phyloP scores from a whole-genome alignment of 495 filamentous ascomycete species.

The Aspergillus asperescens region DNA sequence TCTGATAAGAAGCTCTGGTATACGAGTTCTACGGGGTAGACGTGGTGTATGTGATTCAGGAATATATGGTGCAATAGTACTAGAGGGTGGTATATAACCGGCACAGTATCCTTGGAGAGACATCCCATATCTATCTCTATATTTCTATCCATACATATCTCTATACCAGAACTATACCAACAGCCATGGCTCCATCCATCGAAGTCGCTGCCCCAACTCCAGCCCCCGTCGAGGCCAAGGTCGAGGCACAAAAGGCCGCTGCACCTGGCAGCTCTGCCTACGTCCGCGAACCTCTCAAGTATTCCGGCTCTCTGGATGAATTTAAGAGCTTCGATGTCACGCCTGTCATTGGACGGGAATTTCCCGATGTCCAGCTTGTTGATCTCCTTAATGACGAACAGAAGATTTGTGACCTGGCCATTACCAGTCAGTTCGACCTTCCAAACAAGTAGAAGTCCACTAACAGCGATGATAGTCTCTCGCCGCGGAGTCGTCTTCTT shows the following conservation, averaged over 20 bases:
- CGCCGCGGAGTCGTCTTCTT: constrained; percentile 6
- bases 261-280: not conserved
- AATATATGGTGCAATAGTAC: not conserved
- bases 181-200: constrained; percentile 1
- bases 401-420: constrained; percentile 4
- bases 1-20: not conserved
- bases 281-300: constrained; percentile 18
- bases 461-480: not conserved
- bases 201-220: not conserved
- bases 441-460: not conserved
- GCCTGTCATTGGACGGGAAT: constrained; percentile 53
- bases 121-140: not conserved
- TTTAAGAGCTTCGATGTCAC: constrained; percentile 21
- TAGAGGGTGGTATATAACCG: not conserved
- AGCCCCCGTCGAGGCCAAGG: not conserved
- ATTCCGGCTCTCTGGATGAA: constrained; percentile 35
- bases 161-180: not conserved
- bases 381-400: not conserved
- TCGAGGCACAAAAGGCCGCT: not conserved
- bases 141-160: not conserved
- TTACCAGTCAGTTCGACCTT: not conserved
- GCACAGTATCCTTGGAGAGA: not conserved
- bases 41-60: not conserved
- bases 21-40: not conserved
- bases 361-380: constrained; percentile 8